Percentiles rank a stretch among this genome's conserved stretches.
phyloP scores from a whole-genome alignment of 495 filamentous ascomycete species.

The Aspergillus sparsus region DNA sequence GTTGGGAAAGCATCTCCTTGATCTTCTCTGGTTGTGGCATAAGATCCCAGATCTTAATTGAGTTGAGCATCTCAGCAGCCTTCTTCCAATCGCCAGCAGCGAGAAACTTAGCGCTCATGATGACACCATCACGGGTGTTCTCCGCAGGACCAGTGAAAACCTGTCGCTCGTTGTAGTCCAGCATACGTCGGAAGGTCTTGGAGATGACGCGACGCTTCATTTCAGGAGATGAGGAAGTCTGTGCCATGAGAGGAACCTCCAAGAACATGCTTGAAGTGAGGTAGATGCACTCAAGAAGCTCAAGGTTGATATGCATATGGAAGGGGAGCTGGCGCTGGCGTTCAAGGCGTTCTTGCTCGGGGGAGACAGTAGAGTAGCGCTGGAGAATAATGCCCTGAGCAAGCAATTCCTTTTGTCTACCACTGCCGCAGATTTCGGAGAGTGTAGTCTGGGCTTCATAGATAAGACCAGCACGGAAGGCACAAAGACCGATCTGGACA shows the following conservation, averaged over 20 bases:
- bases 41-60: constrained; percentile 99
- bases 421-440: constrained; percentile 96
- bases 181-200: constrained; percentile 98
- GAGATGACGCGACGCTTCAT: constrained; percentile 97
- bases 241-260: constrained; percentile 94
- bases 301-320: constrained; percentile 99
- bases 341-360: constrained; percentile 96
- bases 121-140: constrained; percentile 98
- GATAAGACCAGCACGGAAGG: constrained; percentile 93
- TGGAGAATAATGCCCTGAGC: constrained; percentile 98
- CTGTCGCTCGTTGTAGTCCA: constrained; percentile 98
- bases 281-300: constrained; percentile 97
- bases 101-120: constrained; percentile 96
- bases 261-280: constrained; percentile 98
- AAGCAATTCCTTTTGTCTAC: constrained; percentile 94
- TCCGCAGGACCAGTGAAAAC: constrained; percentile 98
- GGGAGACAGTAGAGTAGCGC: constrained; percentile 89
- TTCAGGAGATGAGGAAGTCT: constrained; percentile 93
- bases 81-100: constrained; percentile 99
- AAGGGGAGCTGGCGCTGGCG: constrained; percentile 95
- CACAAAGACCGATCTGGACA: constrained; percentile 96
- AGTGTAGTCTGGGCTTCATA: constrained; percentile 97
- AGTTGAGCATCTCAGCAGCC: constrained; percentile 84
- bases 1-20: constrained; percentile 93
- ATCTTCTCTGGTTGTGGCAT: constrained; percentile 84